These are phyloP conservation scores for Tricladium varicosporioides DNA, from an alignment of 2,329 filamentous ascomycete species.

Conservation along the genomic window DNA sequence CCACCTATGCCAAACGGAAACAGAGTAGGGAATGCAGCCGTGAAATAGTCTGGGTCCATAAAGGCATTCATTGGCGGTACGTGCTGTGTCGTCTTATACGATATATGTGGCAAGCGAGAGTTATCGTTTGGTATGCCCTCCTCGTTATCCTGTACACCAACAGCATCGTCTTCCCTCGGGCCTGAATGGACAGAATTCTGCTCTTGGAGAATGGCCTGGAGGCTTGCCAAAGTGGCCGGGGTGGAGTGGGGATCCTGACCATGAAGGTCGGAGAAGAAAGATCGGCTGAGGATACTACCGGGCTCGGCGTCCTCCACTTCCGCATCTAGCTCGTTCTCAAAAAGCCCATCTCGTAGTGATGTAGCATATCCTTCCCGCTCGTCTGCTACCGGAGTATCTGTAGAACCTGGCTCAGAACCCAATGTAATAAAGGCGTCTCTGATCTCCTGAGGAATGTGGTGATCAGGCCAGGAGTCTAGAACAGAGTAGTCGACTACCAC, in stretches of 20 bases:
- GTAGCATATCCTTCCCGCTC: conserved; percentile 14
- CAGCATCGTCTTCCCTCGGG: conserved; percentile 1
- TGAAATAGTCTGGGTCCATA: conserved; percentile 2
- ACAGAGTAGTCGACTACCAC: conserved; percentile 13
- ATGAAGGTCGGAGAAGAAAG: conserved; percentile 17
- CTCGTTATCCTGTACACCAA: conserved; percentile 2
- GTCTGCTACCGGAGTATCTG: conserved; percentile 7
- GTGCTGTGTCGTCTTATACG: conserved; percentile 3
- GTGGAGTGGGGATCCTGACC: conserved; percentile 15
- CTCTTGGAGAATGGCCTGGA: conserved; percentile 12
- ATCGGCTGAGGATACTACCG: conserved; percentile 11
- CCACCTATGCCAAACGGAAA: conserved; percentile 3
- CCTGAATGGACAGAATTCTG: conserved; percentile 1
- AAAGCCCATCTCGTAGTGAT: conserved; percentile 9
- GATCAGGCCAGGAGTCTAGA: conserved; percentile 17
- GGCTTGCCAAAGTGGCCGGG: conserved; percentile 10
- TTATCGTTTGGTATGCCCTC: conserved; percentile 1
- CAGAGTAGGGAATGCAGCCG: conserved; percentile 1
- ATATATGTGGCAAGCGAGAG: conserved; percentile 5
- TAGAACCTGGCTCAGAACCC: conserved; percentile 11
- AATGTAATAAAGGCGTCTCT: conserved; percentile 15
- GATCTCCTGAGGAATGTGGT: conserved; percentile 16
- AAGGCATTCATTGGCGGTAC: not conserved
- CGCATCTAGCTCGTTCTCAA: conserved; percentile 12
- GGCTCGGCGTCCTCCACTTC: conserved; percentile 11